Conservation (phyloP, 441 rosid species). For the Populus hybrid region DNA sequence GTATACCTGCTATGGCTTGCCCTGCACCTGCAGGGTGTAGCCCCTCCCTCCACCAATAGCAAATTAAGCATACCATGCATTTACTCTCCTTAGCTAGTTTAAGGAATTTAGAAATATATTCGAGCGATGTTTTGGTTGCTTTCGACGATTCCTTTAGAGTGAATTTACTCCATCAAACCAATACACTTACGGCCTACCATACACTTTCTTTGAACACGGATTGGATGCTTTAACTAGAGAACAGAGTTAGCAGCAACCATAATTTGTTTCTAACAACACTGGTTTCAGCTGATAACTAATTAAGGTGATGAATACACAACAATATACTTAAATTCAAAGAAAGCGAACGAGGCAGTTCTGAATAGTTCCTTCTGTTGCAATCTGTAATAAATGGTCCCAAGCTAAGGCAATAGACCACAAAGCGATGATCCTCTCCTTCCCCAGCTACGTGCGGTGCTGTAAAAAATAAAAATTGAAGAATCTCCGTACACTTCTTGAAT, state of each 20-base stretch:
- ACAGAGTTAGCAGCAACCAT: not conserved
- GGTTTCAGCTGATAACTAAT: not conserved
- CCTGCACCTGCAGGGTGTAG: not conserved
- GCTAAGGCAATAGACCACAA: not conserved
- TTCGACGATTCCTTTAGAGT: too few species aligned
- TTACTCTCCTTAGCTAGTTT: not conserved
- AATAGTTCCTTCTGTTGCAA: not conserved
- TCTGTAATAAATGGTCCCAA: not conserved
- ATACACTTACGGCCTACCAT: too few species aligned
- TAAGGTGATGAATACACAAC: not conserved
- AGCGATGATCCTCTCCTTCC: not conserved
- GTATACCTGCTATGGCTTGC: slow-evolving; percentile 9
- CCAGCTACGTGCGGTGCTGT: not conserved
- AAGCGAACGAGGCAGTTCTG: not conserved
- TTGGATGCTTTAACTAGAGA: not conserved
- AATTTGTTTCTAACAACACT: not conserved
- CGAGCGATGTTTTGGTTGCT: slow-evolving; percentile 1
- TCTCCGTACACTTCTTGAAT: not conserved
- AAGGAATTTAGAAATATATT: not conserved
- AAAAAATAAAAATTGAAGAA: not conserved
- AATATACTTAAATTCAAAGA: not conserved
- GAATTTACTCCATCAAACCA: too few species aligned
- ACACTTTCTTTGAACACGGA: not conserved
- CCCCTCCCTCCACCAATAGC: not conserved
- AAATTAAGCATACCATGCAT: not conserved